Evolutionary conservation across 1,139 yeast genomes (phyloP), one percentile per base, ranked within the genome.

Genomic region (Candida sojae): DNA sequence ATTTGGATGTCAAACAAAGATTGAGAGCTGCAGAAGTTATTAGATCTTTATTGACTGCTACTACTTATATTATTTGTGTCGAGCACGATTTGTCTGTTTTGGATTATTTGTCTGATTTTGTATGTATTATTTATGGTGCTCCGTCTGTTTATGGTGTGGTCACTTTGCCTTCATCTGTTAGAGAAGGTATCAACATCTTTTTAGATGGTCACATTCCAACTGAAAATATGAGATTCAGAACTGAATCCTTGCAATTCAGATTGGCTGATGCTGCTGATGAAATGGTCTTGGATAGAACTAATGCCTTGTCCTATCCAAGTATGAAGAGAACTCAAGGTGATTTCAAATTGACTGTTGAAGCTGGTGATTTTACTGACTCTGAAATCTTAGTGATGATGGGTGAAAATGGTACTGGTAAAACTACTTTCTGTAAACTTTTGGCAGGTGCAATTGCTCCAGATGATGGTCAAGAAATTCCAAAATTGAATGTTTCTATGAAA

Each of bases 321-420:
- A 87, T 93, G 96, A 64, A 70, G 49, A 92, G 90, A 79, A 91
- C 97, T 44, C 92, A 91, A 79, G 99, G 99, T 63, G 97, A 91
- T 70, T 93, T 93, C 87, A 83, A 82, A 63, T 80, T 93, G 67
- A 75, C 71, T 53, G 86, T 95, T 53, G 86, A 88, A 64, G 67
- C 81, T 40, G 99, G 99, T 73, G 93, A 88, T 53, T 93, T 92
- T 73, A 87, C 96, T 51, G 96, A 93, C 69, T 89, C 97, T 39
- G 99, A 93, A 75, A 93, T 93, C 61, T 81, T 93, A 64, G 99
- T 93, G 51, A 90, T 93, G 97, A 92, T 93, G 96, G 99, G 99
- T 68, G 99, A 93, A 76, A 93, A 93, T 69, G 99, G 99, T 77
- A 93, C 99, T 25, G 99, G 99, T 79, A 93, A 93, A 76, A 93